Conservation (phyloP, 2,329 filamentous ascomycete genomes). For the Fusarium incarnatum region DNA sequence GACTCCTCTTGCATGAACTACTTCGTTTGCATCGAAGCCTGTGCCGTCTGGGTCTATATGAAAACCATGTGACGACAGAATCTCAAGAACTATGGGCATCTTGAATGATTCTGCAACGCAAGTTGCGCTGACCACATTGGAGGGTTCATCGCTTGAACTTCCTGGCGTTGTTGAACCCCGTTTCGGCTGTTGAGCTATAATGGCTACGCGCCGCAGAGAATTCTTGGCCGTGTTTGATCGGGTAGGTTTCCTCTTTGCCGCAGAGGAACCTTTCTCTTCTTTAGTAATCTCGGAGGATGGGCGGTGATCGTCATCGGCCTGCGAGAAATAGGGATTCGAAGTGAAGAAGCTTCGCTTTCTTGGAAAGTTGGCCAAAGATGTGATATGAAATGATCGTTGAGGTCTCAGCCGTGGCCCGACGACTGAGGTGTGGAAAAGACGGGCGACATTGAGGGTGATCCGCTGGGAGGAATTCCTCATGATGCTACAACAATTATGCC, state of each 20-base stretch:
- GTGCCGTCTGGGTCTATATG: conserved; percentile 70
- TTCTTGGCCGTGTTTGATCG: conserved; percentile 68
- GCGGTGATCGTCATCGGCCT: conserved; percentile 51
- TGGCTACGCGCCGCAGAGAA: conserved; percentile 85
- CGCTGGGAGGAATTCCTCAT: conserved; percentile 52
- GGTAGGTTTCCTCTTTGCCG: conserved; percentile 60
- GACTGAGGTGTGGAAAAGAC: conserved; percentile 48
- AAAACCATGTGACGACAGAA: conserved; percentile 69
- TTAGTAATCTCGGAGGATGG: conserved; percentile 32
- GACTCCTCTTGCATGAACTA: conserved; percentile 70
- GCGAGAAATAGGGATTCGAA: conserved; percentile 68
- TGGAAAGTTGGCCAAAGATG: conserved; percentile 57
- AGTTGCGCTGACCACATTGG: conserved; percentile 66
- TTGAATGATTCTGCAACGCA: conserved; percentile 73
- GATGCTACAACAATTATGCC: conserved; percentile 36
- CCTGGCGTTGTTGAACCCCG: conserved; percentile 44
- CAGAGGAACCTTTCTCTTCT: conserved; percentile 34
- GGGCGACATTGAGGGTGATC: conserved; percentile 48
- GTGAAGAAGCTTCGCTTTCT: conserved; percentile 74
- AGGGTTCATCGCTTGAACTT: conserved; percentile 51
- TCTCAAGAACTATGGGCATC: conserved; percentile 69
- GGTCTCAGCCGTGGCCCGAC: conserved; percentile 45
- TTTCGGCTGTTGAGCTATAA: conserved; percentile 79
- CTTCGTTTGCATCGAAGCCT: conserved; percentile 70
- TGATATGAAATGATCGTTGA: conserved; percentile 60